A percentile compares a stretch with the other conserved stretches of the same genome.
Evolutionary conservation across 2,329 filamentous ascomycete species (phyloP).

Genomic region (Acrocalymma vagum): DNA sequence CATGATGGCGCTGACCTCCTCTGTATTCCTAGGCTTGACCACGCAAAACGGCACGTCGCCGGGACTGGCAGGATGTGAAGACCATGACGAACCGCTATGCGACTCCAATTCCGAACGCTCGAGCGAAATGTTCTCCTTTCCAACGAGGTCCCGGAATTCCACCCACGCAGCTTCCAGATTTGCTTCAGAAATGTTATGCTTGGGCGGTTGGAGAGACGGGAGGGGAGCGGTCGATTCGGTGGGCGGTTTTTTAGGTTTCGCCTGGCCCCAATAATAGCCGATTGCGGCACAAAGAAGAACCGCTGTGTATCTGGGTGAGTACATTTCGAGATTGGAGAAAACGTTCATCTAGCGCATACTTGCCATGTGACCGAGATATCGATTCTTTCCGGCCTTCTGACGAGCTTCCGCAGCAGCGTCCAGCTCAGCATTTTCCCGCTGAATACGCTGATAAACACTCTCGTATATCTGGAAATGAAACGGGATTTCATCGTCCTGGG

Average conservation of each 20-base stretch:
- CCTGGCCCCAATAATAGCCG: conserved; percentile 65
- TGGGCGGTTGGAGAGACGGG: conserved; percentile 53
- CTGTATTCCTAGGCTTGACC: conserved; percentile 78
- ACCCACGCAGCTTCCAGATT: conserved; percentile 72
- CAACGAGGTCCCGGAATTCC: conserved; percentile 68
- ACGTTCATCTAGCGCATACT: no score
- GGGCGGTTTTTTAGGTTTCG: conserved; percentile 56
- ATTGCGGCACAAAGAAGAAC: conserved; percentile 59
- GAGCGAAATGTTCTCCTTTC: conserved; percentile 70
- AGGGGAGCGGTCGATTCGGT: conserved; percentile 67
- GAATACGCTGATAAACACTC: conserved; percentile 66
- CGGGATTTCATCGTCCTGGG: conserved; percentile 48
- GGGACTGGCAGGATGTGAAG: conserved; percentile 57
- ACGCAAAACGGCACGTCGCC: conserved; percentile 66
- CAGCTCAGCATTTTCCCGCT: conserved; percentile 66
- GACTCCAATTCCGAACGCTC: conserved; percentile 61
- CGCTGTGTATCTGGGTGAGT: conserved; percentile 53
- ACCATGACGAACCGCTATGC: conserved; percentile 71
- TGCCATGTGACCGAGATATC: no score
- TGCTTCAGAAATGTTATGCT: conserved; percentile 64
- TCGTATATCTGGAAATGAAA: conserved; percentile 71
- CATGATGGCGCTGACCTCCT: conserved; percentile 87
- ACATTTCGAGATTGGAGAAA: no score
- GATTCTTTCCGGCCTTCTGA: no score
- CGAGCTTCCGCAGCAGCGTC: no score